Evolutionary conservation across 2,329 filamentous ascomycete species (phyloP).

Genomic region (Coleophoma crateriformis): DNA sequence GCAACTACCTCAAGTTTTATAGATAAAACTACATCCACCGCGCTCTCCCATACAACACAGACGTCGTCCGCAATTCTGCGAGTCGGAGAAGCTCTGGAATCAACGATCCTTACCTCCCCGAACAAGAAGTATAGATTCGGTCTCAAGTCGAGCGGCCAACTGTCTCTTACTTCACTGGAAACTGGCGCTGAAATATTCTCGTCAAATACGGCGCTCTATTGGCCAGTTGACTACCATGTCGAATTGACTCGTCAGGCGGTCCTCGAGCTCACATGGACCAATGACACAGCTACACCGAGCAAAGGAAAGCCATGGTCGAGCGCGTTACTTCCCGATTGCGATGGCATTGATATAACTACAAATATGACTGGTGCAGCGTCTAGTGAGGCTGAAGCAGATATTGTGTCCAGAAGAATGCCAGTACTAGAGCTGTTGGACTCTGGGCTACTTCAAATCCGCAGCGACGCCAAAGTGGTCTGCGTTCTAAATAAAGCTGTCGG

Average conservation of each 20-base stretch:
- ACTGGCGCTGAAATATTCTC: conserved; percentile 12
- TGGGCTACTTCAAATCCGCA: conserved; percentile 12
- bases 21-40: not conserved
- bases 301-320: conserved; percentile 14
- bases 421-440: conserved; percentile 14
- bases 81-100: conserved; percentile 3
- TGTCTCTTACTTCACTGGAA: conserved; percentile 8
- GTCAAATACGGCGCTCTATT: conserved; percentile 14
- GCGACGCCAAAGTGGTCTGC: conserved; percentile 10
- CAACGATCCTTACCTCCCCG: conserved; percentile 5
- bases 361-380: not conserved
- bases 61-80: not conserved
- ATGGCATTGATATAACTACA: not conserved
- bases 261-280: conserved; percentile 13
- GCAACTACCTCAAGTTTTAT: not conserved
- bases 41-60: not conserved
- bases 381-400: not conserved
- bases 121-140: conserved; percentile 8
- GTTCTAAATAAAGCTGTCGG: conserved; percentile 9
- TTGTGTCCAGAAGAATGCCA: not conserved
- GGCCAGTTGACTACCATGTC: conserved; percentile 13
- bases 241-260: conserved; percentile 12
- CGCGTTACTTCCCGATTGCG: conserved; percentile 10
- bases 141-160: conserved; percentile 10
- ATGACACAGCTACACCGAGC: conserved; percentile 9